Evolutionary conservation across 2,329 filamentous ascomycete species (phyloP).

Genomic region (Alternaria metachromatica): DNA sequence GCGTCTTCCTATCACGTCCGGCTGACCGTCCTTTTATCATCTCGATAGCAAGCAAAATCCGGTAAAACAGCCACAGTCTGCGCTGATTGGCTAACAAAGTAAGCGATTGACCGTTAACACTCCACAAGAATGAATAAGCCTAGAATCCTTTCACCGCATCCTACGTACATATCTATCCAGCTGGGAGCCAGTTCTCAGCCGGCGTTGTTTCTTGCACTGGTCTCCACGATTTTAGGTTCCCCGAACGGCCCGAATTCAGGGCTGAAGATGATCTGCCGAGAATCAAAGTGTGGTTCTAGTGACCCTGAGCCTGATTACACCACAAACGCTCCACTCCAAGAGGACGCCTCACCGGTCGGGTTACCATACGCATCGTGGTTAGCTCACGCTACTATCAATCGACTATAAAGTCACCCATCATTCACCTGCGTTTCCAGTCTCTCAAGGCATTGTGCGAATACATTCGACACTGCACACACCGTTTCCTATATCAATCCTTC

Average conservation of each 20-base stretch:
- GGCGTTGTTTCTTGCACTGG: background rate
- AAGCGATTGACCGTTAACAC: slow-evolving; percentile 19
- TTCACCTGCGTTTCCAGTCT: background rate
- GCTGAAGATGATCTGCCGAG: slow-evolving; percentile 11
- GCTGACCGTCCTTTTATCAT: slow-evolving; percentile 13
- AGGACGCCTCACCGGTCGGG: slow-evolving; percentile 14
- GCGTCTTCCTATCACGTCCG: slow-evolving; percentile 8
- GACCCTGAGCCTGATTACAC: slow-evolving; percentile 16
- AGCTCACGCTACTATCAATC: slow-evolving; percentile 16
- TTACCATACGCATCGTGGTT: slow-evolving; percentile 8
- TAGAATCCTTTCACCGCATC: slow-evolving; percentile 8
- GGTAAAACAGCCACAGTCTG: slow-evolving; percentile 11
- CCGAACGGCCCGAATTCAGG: slow-evolving; percentile 2
- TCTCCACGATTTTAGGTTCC: background rate
- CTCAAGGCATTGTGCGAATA: background rate
- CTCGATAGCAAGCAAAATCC: background rate
- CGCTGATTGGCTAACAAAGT: slow-evolving; percentile 10
- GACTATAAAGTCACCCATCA: slow-evolving; percentile 16
- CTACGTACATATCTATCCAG: background rate
- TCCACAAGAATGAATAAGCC: slow-evolving; percentile 12
- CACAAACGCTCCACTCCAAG: slow-evolving; percentile 11
- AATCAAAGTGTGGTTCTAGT: slow-evolving; percentile 6
- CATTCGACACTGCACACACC: background rate
- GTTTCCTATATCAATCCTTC: background rate
- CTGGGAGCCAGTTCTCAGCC: background rate